Conservation (phyloP, 2,329 filamentous ascomycete genomes). For the Epichloe baconii region DNA sequence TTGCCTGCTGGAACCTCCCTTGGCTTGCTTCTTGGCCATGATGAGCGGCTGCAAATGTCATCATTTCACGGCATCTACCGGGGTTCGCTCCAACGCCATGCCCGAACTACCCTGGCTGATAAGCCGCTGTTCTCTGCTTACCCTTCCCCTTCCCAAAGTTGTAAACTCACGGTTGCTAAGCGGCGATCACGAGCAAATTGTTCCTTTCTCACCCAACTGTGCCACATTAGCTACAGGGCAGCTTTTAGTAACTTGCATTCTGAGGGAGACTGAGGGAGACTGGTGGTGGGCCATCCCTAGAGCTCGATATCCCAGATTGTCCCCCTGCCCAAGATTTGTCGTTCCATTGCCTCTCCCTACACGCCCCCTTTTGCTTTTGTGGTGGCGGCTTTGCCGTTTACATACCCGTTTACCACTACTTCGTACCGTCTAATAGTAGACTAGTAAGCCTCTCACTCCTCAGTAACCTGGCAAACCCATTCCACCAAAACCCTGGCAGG, state of each 20-base stretch:
- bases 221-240: neutral
- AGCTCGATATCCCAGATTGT: constrained; percentile 1
- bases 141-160: neutral
- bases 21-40: neutral
- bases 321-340: constrained; percentile 1
- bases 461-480: constrained; percentile 1
- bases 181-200: neutral
- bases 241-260: neutral
- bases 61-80: neutral
- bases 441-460: neutral
- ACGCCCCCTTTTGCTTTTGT: constrained; percentile 4
- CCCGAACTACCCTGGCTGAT: neutral
- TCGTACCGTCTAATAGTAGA: neutral
- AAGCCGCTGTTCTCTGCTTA: neutral
- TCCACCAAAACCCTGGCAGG: neutral
- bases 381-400: constrained; percentile 3
- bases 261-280: neutral
- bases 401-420: neutral
- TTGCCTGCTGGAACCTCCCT: neutral
- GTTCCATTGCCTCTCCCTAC: neutral
- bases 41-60: neutral
- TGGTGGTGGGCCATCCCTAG: neutral
- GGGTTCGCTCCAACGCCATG: constrained; percentile 1
- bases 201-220: neutral
- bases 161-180: neutral